Percentiles rank a stretch among this genome's conserved stretches.
Conservation (phyloP, 2,329 filamentous ascomycete species). For the Alternaria angustiovoidea region DNA sequence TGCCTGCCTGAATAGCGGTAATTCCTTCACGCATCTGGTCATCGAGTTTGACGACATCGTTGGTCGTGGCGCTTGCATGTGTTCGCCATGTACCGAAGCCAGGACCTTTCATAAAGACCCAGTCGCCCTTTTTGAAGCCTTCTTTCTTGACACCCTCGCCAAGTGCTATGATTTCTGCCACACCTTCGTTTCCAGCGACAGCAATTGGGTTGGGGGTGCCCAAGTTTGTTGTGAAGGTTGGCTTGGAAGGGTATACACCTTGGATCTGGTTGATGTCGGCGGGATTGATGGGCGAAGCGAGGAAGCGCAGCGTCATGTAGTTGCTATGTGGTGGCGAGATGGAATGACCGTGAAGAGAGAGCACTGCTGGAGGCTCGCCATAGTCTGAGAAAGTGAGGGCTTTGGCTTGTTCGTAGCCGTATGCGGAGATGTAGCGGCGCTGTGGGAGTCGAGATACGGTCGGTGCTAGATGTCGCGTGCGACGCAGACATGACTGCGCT, state of each 20-base stretch:
- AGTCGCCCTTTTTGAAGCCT: conserved; percentile 78
- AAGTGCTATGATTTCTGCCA: conserved; percentile 83
- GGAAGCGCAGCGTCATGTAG: conserved; percentile 80
- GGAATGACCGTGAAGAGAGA: conserved; percentile 75
- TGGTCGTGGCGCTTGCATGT: conserved; percentile 74
- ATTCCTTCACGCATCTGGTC: conserved; percentile 75
- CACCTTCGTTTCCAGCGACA: conserved; percentile 88
- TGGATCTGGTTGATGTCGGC: conserved; percentile 98
- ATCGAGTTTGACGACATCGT: conserved; percentile 72
- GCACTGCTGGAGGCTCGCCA: conserved; percentile 77
- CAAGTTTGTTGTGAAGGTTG: conserved; percentile 76
- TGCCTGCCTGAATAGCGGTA: conserved; percentile 80
- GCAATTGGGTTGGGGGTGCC: conserved; percentile 80
- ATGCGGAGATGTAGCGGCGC: conserved; percentile 63
- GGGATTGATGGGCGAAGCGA: conserved; percentile 93
- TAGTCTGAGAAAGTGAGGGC: conserved; percentile 78
- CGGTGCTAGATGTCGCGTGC: conserved; percentile 14
- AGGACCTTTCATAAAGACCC: conserved; percentile 86
- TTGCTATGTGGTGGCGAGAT: conserved; percentile 77
- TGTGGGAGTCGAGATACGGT: conserved; percentile 25
- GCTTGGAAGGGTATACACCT: conserved; percentile 90
- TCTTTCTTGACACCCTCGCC: conserved; percentile 65
- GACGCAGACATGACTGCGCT: conserved; percentile 32
- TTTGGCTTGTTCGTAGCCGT: conserved; percentile 86
- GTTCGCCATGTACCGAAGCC: conserved; percentile 96